Evolutionary conservation across 805 yeast species (phyloP), one percentile per base, ranked within the genome.

Genomic region (Yamadazyma sp.): DNA sequence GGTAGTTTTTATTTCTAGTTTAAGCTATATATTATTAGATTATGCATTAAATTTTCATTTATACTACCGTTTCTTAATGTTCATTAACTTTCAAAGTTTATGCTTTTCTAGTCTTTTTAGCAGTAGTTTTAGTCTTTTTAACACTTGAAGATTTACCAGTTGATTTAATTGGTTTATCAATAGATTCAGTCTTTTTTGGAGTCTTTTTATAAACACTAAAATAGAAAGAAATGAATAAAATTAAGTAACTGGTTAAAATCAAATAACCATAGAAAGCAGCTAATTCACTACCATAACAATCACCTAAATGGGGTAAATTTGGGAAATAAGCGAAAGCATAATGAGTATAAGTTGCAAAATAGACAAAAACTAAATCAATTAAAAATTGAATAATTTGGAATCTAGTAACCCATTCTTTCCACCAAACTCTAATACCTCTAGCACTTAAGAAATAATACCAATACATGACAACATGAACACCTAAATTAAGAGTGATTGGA

Each of bases 361-460:
- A 93, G 46, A 93, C 94, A 59, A 91, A 89, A 27, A 73, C 78
- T 56, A 91, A 76, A 63, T 91, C 98, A 55, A 91, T 73, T 48
- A 91, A 67, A 58, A 91, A 91, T 70, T 91, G 98, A 53, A 86
- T 70, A 66, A 91, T 91, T 72, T 91, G 98, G 73, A 86, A 81
- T 47, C 95, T 76, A 38, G 98, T 91, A 48, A 91, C 96, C 96
- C 96, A 91, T 70, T 89, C 94, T 70, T 93, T 91, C 98, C 98
- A 91, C 97, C 97, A 89, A 36, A 91, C 96, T 54, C 86, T 82
- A 56, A 89, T 86, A 39, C 96, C 96, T 58, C 95, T 76, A 14
- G 97, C 86, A 34, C 93, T 75, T 52, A 91, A 72, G 73, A 89
- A 88, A 71, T 93, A 91, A 77, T 91, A 91, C 84, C 88, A 91